Base-by-base conservation (phyloP, 169 alveolate species). In the Eimeria acervulina region DNA sequence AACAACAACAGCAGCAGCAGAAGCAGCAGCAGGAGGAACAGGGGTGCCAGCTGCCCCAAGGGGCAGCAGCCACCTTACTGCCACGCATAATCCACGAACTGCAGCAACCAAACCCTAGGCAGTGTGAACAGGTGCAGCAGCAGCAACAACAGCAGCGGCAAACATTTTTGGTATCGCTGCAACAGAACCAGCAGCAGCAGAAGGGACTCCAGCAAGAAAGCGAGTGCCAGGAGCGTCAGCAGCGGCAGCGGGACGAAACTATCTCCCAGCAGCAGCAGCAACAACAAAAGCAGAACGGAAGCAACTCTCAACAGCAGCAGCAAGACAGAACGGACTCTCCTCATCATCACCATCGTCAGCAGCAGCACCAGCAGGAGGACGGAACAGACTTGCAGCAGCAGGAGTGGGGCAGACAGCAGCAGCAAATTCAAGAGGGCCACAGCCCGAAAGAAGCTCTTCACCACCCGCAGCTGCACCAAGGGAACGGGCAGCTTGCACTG, bases 11-110 rank as follows among this genome's bases (percentile, higher is more conserved):
- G 52, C 55, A 78, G 10, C 61, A 26, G 63, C 63, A 44, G 17
- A 63, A 40, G 66, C 52, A 38, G 66, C 55, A 42, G 66, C 88
- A 3, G 66, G 66, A 33, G 38, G 40, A 78, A n/a, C 88, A 78
- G 38, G 21, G 2, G 59, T 38, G 31, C 21, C 66, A 19, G 88
- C 61, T 0, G 0, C 88, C 26, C 17, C 61, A 78, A 2, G 38
- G 42, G 26, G 66, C 42, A 10, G 42, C 80, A 7, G 38, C 47
- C 10, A 10, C n/a, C 87, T 5, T 21, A 17, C n/a, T 36, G 17
- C 87, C 33, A 1, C 44, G 6, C 21, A 76, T 26, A 76, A 31
- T 12, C 23, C 55, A 6, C 52, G 87, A 15, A 23, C 13, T 15
- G 33, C 33, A 76, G 36, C 61, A n/a, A 40, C 51, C 68, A 59